Base-by-base conservation (phyloP, 768 basidiomycete species). In the Neoboletus brunneissimus region DNA sequence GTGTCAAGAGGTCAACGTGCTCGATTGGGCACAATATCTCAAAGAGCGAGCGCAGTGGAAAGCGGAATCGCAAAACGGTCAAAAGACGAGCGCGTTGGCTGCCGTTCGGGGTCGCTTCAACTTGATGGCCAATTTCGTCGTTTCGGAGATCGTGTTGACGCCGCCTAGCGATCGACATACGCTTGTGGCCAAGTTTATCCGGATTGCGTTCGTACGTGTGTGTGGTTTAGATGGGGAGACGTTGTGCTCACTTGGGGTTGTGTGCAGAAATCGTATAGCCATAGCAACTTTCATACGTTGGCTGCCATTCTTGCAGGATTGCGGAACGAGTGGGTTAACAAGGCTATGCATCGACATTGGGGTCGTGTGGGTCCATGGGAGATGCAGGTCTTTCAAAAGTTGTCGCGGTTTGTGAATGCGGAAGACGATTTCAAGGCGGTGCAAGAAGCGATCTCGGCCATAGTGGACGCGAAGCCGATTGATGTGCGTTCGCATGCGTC, bases 21-120 rank as follows among this genome's bases (percentile, higher is more conserved):
- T 89, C 18, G 93, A 95, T 68, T 96, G 94, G 94, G 78, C 80
- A 15, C 83, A 84, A 61, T 94, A 87, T 66, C 73, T 94, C 56
- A 88, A 88, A 60, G 89, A 93, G 50, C 76, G 89, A 20, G 83
- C 83, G 1, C 76, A 81, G 29, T 81, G 81, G 79, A 90, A 89
- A 67, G 78, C 77, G 2, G 88, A 89, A 62, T 76, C 78, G 25
- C 75, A 79, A 12, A 77, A 75, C 58, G 69, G 77, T 15, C 76
- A 85, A 38, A 89, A 84, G 72, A 87, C 86, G 43, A 88, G 82
- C 54, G 87, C 88, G 25, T 74, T 94, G 57, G 83, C 83, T 3
- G 86, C 84, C 38, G 80, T 92, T 29, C 82, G 91, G 41, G 88
- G 87, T 13, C 81, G 93, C 23, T 95, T 94, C 74, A 93, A 94